These are phyloP conservation scores for Apophysomyces elegans DNA, from an alignment of 371 early-diverging fungal genomes.

Conservation along the genomic window DNA sequence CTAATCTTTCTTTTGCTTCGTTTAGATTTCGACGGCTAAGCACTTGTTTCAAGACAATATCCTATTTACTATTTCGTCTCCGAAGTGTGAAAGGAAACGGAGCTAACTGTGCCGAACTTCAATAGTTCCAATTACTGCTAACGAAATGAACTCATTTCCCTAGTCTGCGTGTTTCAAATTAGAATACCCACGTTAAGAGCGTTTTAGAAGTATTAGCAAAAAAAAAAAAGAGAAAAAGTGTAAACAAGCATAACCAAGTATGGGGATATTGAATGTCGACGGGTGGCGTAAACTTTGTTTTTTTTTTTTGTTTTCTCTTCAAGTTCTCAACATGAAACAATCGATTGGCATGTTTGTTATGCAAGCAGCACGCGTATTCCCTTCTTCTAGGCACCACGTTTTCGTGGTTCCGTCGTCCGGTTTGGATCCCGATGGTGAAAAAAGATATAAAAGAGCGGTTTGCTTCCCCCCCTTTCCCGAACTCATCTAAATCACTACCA, in stretches of 20 bases:
- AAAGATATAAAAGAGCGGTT: background rate
- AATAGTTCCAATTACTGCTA: too few species aligned
- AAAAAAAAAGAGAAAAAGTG: background rate
- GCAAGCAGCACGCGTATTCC: background rate
- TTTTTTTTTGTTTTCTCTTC: background rate
- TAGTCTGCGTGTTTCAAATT: conserved; percentile 8
- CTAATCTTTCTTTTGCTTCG: background rate
- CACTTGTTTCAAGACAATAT: background rate
- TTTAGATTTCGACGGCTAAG: background rate
- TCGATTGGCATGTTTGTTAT: conserved; percentile 10
- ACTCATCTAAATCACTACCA: background rate
- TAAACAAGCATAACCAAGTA: conserved; percentile 4
- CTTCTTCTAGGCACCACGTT: conserved; percentile 2
- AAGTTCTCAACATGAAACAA: conserved; percentile 7
- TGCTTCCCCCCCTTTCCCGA: background rate
- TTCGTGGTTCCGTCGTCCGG: background rate
- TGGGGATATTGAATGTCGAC: conserved; percentile 11
- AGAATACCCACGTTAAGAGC: conserved; percentile 4
- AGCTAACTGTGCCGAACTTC: too few species aligned
- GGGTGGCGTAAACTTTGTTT: conserved; percentile 12
- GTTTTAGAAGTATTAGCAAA: background rate
- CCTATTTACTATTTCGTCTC: background rate
- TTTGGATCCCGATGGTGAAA: conserved; percentile 1
- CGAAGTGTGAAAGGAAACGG: too few species aligned
- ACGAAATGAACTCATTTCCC: too few species aligned